A percentile compares a stretch with the other conserved stretches of the same genome.
These are phyloP conservation scores for Globisporangium heterothallicum DNA, from an alignment of 352 stramenopile genomes.

Conservation along the genomic window DNA sequence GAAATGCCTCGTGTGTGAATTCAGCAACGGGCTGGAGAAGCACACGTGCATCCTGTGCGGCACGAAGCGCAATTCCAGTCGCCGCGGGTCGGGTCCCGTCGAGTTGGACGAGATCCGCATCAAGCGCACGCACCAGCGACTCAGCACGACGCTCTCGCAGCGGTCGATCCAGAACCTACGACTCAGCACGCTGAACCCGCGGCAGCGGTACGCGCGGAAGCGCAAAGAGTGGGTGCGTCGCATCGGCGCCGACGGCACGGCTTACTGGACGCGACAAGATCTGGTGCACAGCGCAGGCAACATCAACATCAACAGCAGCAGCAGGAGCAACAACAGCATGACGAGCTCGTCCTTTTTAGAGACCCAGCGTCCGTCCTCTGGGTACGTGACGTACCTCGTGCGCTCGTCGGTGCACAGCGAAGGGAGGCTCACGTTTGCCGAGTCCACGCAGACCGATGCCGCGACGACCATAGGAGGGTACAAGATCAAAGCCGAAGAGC, in stretches of 20 bases:
- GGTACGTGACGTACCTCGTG: slow-evolving; percentile 68
- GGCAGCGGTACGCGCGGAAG: slow-evolving; percentile 71
- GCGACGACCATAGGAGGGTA: slow-evolving; percentile 62
- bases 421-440: slow-evolving; percentile 58
- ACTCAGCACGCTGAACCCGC: slow-evolving; percentile 58
- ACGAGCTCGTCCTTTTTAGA: not conserved
- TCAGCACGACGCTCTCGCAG: slow-evolving; percentile 14
- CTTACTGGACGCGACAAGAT: slow-evolving; percentile 66
- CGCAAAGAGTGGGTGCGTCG: slow-evolving; percentile 79
- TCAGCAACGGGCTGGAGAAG: slow-evolving; percentile 66
- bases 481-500: slow-evolving; percentile 40
- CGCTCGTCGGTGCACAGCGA: slow-evolving; percentile 55
- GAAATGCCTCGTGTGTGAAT: slow-evolving; percentile 76
- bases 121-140: slow-evolving; percentile 16
- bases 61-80: slow-evolving; percentile 50
- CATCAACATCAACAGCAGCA: no score
- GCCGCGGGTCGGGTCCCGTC: slow-evolving; percentile 10
- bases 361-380: slow-evolving; percentile 37
- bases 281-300: no score
- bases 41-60: slow-evolving; percentile 60
- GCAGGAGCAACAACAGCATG: slow-evolving; percentile 17
- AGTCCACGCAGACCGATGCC: slow-evolving; percentile 52
- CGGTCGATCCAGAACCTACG: slow-evolving; percentile 26
- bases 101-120: slow-evolving; percentile 12
- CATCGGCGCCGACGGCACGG: slow-evolving; percentile 54